A percentile compares a stretch with the other conserved stretches of the same genome.
Evolutionary conservation across 2,329 filamentous ascomycete species (phyloP).

Genomic region (Pseudodiploospora longispora): DNA sequence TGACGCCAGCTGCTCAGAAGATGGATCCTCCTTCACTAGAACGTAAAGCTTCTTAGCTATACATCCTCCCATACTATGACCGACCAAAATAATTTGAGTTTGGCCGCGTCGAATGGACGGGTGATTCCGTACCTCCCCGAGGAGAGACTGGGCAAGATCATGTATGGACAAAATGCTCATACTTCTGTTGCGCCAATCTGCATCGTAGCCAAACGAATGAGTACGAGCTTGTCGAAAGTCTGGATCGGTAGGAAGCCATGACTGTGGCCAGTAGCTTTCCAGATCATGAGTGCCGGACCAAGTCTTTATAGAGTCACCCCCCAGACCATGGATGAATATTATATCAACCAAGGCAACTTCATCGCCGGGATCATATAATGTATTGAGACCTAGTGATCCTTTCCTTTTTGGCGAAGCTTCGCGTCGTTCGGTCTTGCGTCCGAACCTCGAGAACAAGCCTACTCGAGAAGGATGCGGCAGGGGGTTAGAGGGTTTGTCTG

Average conservation of each 20-base stretch:
- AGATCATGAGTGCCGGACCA: conserved; percentile 2
- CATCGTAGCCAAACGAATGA: conserved; percentile 5
- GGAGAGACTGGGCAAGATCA: conserved; percentile 1
- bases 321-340: conserved; percentile 4
- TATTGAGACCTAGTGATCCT: conserved; percentile 2
- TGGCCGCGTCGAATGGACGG: background rate
- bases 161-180: conserved; percentile 1
- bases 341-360: conserved; percentile 1
- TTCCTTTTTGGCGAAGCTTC: conserved; percentile 8
- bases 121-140: conserved; percentile 2
- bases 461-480: background rate
- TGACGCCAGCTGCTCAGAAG: background rate
- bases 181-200: conserved; percentile 3
- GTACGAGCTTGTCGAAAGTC: conserved; percentile 2
- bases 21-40: background rate
- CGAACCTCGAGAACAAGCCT: conserved; percentile 1
- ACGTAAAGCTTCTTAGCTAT: conserved; percentile 5
- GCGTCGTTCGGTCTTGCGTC: conserved; percentile 7
- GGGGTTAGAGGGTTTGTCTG: too few relatives aligned
- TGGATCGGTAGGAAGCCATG: conserved; percentile 4
- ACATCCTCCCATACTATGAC: conserved; percentile 6
- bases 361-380: conserved; percentile 2
- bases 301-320: conserved; percentile 2
- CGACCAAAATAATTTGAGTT: conserved; percentile 2
- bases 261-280: conserved; percentile 2